phyloP scores from a whole-genome alignment of 1,139 yeast genomes.

The Scheffersomyces stambukii region DNA sequence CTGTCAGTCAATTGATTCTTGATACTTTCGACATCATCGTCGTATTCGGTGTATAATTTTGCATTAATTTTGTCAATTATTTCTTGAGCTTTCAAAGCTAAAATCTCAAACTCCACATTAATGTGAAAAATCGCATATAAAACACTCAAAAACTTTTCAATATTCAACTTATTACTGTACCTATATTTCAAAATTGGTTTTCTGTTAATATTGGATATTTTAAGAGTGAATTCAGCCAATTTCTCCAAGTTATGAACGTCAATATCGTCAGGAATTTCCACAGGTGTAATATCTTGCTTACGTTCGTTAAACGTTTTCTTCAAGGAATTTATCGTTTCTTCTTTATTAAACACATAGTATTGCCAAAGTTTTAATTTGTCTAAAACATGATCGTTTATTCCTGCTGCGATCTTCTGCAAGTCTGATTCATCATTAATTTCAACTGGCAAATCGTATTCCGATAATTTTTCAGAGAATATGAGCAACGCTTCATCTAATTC shows the following conservation, averaged over 20 bases:
- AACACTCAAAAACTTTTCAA: slow-evolving; percentile 45
- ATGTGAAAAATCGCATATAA: slow-evolving; percentile 29
- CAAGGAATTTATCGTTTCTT: slow-evolving; percentile 27
- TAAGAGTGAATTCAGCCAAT: slow-evolving; percentile 50
- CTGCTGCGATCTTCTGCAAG: slow-evolving; percentile 56
- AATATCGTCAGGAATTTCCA: slow-evolving; percentile 27
- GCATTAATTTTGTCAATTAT: slow-evolving; percentile 76
- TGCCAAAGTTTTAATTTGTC: slow-evolving; percentile 78
- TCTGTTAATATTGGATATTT: slow-evolving; percentile 28
- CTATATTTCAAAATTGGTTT: slow-evolving; percentile 30
- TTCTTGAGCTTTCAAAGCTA: slow-evolving; percentile 41
- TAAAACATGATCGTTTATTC: slow-evolving; percentile 63
- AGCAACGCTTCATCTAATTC: slow-evolving; percentile 71
- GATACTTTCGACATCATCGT: slow-evolving; percentile 63
- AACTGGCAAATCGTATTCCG: slow-evolving; percentile 57
- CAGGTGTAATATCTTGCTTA: slow-evolving; percentile 16
- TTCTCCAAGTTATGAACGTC: slow-evolving; percentile 32
- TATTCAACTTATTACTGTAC: slow-evolving; percentile 52
- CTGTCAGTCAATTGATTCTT: slow-evolving; percentile 69
- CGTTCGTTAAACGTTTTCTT: slow-evolving; percentile 38
- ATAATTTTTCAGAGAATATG: slow-evolving; percentile 56
- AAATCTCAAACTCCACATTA: slow-evolving; percentile 23
- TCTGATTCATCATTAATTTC: slow-evolving; percentile 48
- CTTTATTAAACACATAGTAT: slow-evolving; percentile 68
- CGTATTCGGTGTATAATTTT: slow-evolving; percentile 70